Percentiles rank a stretch among this genome's conserved stretches.
phyloP scores from a whole-genome alignment of 148 eudicot species.

The Nepenthes mirabilis region DNA sequence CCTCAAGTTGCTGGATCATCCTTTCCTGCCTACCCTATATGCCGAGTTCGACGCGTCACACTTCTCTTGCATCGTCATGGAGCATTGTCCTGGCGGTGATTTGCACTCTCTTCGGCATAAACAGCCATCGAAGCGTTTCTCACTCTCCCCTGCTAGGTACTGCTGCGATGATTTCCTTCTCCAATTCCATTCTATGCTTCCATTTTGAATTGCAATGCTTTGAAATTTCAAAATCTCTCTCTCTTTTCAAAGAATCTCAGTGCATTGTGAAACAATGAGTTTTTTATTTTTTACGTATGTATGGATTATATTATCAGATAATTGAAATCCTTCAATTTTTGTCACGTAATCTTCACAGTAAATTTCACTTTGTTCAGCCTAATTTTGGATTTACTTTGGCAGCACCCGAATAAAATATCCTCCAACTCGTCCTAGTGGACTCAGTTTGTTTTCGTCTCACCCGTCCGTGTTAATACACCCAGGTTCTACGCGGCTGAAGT shows the following conservation, averaged over 20 bases:
- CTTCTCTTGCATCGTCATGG: conserved; percentile 83
- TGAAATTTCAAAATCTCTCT: too few species aligned
- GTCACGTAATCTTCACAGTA: too few species aligned
- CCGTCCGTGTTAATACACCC: neutral
- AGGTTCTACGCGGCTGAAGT: conserved; percentile 93
- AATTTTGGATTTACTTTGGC: too few species aligned
- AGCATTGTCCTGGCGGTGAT: conserved; percentile 76
- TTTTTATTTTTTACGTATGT: too few species aligned
- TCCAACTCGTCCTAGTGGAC: neutral
- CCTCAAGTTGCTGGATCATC: conserved; percentile 56
- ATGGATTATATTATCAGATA: too few species aligned
- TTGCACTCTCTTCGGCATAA: conserved; percentile 60
- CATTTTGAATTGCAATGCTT: too few species aligned
- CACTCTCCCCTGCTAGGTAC: conserved; percentile 59
- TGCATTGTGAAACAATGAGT: too few species aligned
- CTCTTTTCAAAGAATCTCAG: too few species aligned
- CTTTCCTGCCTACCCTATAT: conserved; percentile 63
- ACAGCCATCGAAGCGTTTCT: conserved; percentile 51
- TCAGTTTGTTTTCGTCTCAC: neutral
- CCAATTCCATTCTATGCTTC: too few species aligned
- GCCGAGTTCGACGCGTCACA: conserved; percentile 68
- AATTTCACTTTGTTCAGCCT: too few species aligned
- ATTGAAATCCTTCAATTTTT: too few species aligned
- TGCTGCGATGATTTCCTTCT: neutral
- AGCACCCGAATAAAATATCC: neutral